Conservation (phyloP, 352 stramenopile species). For the Plasmopara viticola region DNA sequence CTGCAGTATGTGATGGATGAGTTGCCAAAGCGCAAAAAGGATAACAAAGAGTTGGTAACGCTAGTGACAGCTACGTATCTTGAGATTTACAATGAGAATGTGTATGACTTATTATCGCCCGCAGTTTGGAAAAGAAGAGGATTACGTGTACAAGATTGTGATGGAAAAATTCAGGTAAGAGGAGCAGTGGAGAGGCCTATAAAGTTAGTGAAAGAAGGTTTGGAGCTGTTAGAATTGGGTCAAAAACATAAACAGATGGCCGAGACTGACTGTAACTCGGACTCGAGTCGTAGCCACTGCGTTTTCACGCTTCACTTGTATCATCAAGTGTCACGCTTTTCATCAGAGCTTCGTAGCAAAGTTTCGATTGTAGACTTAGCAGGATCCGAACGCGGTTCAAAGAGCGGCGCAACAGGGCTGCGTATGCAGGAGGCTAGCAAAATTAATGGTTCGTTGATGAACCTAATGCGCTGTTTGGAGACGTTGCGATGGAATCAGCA, state of each 20-base stretch:
- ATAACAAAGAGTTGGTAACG: conserved; percentile 30
- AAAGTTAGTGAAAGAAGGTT: conserved; percentile 53
- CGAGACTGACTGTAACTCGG: conserved; percentile 85
- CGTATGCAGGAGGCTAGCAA: conserved; percentile 96
- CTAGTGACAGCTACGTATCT: conserved; percentile 90
- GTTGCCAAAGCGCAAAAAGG: conserved; percentile 44
- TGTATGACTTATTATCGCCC: conserved; percentile 91
- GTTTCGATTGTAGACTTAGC: conserved; percentile 96
- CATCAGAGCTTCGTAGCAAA: conserved; percentile 28
- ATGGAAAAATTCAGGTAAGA: conserved; percentile 85
- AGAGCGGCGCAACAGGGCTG: conserved; percentile 69
- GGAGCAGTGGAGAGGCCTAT: conserved; percentile 68
- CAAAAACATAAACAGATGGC: conserved; percentile 70
- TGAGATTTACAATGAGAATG: conserved; percentile 98
- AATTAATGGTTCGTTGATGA: conserved; percentile 98
- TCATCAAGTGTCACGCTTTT: conserved; percentile 22
- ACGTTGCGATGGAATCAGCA: conserved; percentile 91
- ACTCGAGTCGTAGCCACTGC: conserved; percentile 88
- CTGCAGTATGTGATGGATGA: conserved; percentile 66
- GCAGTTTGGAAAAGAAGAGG: conserved; percentile 50
- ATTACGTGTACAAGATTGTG: conserved; percentile 72
- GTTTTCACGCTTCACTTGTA: conserved; percentile 86
- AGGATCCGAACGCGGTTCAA: conserved; percentile 64
- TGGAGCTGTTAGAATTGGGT: conserved; percentile 66
- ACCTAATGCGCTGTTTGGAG: conserved; percentile 95